phyloP scores from a whole-genome alignment of 2,329 filamentous ascomycete genomes.

The Fusarium sp. region DNA sequence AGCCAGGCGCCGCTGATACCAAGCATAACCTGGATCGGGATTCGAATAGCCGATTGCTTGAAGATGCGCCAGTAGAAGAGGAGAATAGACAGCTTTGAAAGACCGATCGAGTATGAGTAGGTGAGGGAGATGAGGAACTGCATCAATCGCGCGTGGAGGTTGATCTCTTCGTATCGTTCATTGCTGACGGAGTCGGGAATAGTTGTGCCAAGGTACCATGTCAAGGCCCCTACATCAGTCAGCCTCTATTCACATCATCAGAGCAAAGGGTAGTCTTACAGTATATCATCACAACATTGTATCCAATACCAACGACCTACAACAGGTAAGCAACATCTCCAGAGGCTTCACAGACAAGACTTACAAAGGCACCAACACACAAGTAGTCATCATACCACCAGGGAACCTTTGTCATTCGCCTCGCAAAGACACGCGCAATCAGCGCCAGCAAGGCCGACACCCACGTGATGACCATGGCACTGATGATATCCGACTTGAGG shows the following conservation, averaged over 20 bases:
- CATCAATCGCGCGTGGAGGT: conserved; percentile 24
- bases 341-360: not conserved
- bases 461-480: conserved; percentile 34
- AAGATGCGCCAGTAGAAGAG: conserved; percentile 48
- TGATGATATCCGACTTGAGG: conserved; percentile 32
- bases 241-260: not conserved
- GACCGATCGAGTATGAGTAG: conserved; percentile 44
- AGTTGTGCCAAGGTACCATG: conserved; percentile 30
- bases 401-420: conserved; percentile 37
- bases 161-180: conserved; percentile 26
- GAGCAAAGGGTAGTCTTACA: conserved; percentile 8
- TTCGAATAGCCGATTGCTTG: conserved; percentile 40
- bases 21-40: conserved; percentile 43
- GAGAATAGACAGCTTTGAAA: conserved; percentile 45
- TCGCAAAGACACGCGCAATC: conserved; percentile 32
- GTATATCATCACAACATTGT: conserved; percentile 26
- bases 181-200: conserved; percentile 17
- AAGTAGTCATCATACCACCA: conserved; percentile 44
- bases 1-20: conserved; percentile 42
- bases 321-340: not conserved
- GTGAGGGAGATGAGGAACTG: conserved; percentile 28
- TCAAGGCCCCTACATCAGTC: conserved; percentile 25
- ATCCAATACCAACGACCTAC: conserved; percentile 34
- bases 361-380: conserved; percentile 39
- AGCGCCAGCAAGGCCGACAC: conserved; percentile 33